Evolutionary conservation across 176 grass and related monocot genomes (phyloP).

Genomic region (Tuctoria greenei): DNA sequence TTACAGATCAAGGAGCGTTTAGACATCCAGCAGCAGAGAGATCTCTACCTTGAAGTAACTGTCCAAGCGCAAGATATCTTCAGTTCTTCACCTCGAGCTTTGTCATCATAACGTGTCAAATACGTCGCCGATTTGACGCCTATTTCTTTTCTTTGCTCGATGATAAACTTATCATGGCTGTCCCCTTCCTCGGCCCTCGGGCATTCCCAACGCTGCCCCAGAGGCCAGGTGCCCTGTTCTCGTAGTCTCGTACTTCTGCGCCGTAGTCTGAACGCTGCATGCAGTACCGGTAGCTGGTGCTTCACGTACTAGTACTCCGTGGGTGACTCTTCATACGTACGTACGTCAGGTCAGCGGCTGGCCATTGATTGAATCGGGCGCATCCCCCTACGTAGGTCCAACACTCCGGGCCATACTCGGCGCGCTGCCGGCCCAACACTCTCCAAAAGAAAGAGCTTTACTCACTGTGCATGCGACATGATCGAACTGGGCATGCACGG

Average conservation of each 20-base stretch:
- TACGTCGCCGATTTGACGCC: constrained; percentile 17
- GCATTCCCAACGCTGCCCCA: neutral
- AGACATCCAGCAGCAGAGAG: neutral
- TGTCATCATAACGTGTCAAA: neutral
- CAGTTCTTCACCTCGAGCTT: neutral
- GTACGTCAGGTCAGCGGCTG: neutral
- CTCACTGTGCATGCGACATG: neutral
- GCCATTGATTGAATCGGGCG: neutral
- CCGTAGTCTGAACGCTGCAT: neutral
- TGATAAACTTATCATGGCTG: neutral
- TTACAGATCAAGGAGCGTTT: neutral
- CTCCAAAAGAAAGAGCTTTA: neutral
- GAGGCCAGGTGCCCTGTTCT: neutral
- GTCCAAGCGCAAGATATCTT: neutral
- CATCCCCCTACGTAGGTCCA: neutral
- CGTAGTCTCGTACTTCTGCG: neutral
- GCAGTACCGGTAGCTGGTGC: neutral
- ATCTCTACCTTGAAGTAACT: constrained; percentile 1
- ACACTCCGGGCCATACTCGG: neutral
- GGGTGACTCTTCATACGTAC: constrained; percentile 18
- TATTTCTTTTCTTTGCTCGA: neutral
- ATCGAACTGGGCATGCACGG: neutral
- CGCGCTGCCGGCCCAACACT: neutral
- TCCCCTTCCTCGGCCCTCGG: neutral
- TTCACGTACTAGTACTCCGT: neutral